Evolutionary conservation across 805 yeast species (phyloP), one percentile per base, ranked within the genome.

Genomic region (Zygoascus biomembranicola): DNA sequence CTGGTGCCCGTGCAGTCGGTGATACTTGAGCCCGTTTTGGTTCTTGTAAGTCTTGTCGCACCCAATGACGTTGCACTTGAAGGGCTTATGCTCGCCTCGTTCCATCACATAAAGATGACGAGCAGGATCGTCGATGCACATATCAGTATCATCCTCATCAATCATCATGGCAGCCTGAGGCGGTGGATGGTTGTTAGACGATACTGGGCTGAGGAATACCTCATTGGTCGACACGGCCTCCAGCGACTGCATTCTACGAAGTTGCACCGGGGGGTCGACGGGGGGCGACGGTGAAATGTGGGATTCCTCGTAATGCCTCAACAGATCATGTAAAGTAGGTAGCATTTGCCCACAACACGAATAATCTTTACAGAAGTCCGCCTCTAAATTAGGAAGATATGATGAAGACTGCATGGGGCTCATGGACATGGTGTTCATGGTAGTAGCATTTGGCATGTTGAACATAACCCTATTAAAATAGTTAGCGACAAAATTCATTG

Each of bases 1-100:
- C 70, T 90, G 97, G 71, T 92, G 99, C 43, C 99, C 99, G 69
- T 92, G 99, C 54, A 86, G 74, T 59, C 96, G 79, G 71, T 94
- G 99, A 70, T 94, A 94, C 69, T 94, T 94, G 66, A 94, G 77
- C 16, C 99, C 99, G 66, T 94, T 94, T 72, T 94, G 99, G 70
- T 94, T 94, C 73, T 94, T 94, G 70, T 94, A 94, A 31, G 92
- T 90, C 75, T 94, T 94, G 63, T 90, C 97, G 71, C 99, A 94
- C 8, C 99, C 99, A 64, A 90, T 87, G 45, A 94, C 99, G 0
- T 98, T 99, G 73, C 99, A 94, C 68, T 86, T 90, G 74, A 85
- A 94, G 32, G 99, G 99, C 69, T 94, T 84, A 67, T 89, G 87
- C 61, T 90, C 97, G 55, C 87, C 90, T 57, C 82, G 84, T 70